These are phyloP conservation scores for Comarum palustre DNA, from an alignment of 306 rosid species.

Conservation along the genomic window DNA sequence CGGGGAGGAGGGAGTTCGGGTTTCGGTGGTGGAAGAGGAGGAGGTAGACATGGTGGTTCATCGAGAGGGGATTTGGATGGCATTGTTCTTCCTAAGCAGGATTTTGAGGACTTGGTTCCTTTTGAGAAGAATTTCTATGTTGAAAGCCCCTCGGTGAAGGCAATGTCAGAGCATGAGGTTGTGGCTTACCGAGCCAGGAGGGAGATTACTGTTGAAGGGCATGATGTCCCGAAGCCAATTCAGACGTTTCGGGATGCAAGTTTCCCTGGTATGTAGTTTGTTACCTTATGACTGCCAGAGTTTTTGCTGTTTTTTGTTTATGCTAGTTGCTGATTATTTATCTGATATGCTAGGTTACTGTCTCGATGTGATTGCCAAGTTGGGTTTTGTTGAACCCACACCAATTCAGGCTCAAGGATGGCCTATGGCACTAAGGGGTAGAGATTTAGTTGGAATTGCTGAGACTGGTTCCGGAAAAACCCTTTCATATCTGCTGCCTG, in stretches of 20 bases:
- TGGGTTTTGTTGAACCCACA: conserved; percentile 94
- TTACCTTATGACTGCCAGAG: conserved; percentile 7
- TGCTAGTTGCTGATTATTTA: conserved; percentile 9
- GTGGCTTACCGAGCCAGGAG: conserved; percentile 50
- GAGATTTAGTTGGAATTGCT: conserved; percentile 93
- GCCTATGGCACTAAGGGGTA: conserved; percentile 98
- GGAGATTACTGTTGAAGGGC: conserved; percentile 81
- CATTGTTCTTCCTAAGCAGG: conserved; percentile 69
- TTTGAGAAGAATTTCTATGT: conserved; percentile 79
- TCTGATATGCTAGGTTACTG: conserved; percentile 55
- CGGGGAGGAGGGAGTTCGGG: conserved; percentile 28
- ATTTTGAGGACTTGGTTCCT: conserved; percentile 74
- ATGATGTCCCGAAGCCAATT: conserved; percentile 76
- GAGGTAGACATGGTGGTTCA: conserved; percentile 57
- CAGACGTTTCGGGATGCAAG: conserved; percentile 66
- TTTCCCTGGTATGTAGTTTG: conserved; percentile 60
- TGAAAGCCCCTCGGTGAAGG: conserved; percentile 55
- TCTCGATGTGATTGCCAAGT: conserved; percentile 76
- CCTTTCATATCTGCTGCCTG: conserved; percentile 79
- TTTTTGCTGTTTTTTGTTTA: neutral
- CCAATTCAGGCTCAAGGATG: conserved; percentile 98
- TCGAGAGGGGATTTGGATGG: conserved; percentile 74
- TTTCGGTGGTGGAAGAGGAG: conserved; percentile 42
- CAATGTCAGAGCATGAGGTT: conserved; percentile 73
- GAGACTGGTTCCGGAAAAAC: conserved; percentile 99